Evolutionary conservation across 129 eudicot genomes (phyloP), one percentile per base, ranked within the genome.

Genomic region (Saposhnikovia divaricata): DNA sequence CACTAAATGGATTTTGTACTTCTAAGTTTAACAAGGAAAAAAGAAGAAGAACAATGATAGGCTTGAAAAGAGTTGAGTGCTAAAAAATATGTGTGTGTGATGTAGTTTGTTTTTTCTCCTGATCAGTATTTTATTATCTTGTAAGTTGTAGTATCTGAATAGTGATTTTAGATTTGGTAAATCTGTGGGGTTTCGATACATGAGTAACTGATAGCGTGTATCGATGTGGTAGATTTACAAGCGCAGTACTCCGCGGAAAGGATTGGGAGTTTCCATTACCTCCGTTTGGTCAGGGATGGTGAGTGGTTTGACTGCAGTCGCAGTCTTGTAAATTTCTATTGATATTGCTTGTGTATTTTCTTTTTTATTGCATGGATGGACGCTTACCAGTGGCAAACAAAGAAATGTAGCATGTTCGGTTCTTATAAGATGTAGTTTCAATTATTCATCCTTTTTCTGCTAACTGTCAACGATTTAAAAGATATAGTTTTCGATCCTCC

Each of bases 241-340:
- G 98, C 79, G 98, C 98, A 15, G 97, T 94, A 72, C 82, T 94
- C 73, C 96, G 98, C 28, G 93, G 93, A 77, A 88, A 92, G 81
- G 88, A 81, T 37, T 94, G 97, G 97, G 97, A 92, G 85, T 76
- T 94, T 82, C 98, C 97, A 9, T 37, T 94, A 83, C 98, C 98
- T 40, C 98, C 98, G 72, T 94, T 91, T 85, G 98, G 98, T 37
- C 96, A 92, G 80, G 98, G 98, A 78, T 92, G 98, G 98, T 94
- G 77, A 90, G 93, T 87, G 50, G 57, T 46, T 71, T 51, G 45
- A 12, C 42, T 61, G n/a, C 51, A 40, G 27, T 44, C 45, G 39
- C 74, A 57, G 6, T 66, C 16, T 66, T 66, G 6, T 43, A 38
- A 27, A 66, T 66, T 0, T 28, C 18, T 11, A 14, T 4, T 19